A percentile compares a stretch with the other conserved stretches of the same genome.
Evolutionary conservation across 352 stramenopile species (phyloP).

Genomic region (Plasmopara viticola): DNA sequence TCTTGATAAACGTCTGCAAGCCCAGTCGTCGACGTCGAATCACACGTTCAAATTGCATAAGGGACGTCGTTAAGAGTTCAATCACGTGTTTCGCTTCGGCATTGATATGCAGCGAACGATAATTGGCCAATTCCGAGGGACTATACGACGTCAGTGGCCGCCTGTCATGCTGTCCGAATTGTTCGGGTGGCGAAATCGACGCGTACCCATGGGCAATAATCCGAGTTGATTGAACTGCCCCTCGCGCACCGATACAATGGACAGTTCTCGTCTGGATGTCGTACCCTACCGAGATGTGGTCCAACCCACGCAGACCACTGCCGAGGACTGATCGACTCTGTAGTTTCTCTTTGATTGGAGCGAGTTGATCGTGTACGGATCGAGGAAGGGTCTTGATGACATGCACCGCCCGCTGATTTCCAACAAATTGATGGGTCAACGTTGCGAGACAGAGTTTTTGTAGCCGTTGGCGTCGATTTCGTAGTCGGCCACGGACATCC

Average conservation of each 20-base stretch:
- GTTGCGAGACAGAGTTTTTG: slow-evolving; percentile 53
- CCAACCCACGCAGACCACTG: slow-evolving; percentile 22
- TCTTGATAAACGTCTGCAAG: slow-evolving; percentile 56
- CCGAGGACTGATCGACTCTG: slow-evolving; percentile 39
- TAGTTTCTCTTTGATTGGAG: slow-evolving; percentile 34
- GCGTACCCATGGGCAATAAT: slow-evolving; percentile 62
- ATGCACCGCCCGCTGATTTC: slow-evolving; percentile 40
- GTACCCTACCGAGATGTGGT: slow-evolving; percentile 55
- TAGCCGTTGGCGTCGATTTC: slow-evolving; percentile 34
- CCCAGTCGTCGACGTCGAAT: slow-evolving; percentile 61
- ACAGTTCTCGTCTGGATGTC: slow-evolving; percentile 40
- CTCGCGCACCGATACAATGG: slow-evolving; percentile 21
- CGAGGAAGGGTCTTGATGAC: slow-evolving; percentile 58
- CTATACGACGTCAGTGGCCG: slow-evolving; percentile 18
- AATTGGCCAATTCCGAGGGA: slow-evolving; percentile 27
- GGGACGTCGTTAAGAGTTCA: slow-evolving; percentile 41
- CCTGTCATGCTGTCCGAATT: slow-evolving; percentile 28
- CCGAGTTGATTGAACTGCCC: slow-evolving; percentile 27
- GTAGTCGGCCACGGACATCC: slow-evolving; percentile 26
- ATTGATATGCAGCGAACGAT: slow-evolving; percentile 46
- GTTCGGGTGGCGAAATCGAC: slow-evolving; percentile 29
- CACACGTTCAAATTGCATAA: slow-evolving; percentile 58
- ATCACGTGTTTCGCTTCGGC: slow-evolving; percentile 57
- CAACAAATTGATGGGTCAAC: slow-evolving; percentile 37
- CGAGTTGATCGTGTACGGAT: slow-evolving; percentile 51